Conservation (phyloP, 164 flowering plant genomes). For the Cinnamomum chago region DNA sequence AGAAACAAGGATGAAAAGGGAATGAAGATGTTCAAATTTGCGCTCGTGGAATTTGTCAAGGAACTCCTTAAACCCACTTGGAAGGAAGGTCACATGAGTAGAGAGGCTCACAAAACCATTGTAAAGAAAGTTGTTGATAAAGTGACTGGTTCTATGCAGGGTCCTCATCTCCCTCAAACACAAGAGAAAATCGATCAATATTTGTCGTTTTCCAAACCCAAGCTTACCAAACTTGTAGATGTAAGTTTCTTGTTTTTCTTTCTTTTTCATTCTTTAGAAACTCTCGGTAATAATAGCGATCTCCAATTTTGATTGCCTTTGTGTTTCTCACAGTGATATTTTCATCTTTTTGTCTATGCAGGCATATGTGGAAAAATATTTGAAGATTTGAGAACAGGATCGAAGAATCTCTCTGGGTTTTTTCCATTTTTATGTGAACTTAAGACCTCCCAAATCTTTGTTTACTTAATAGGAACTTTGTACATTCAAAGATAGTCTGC, state of each 20-base stretch:
- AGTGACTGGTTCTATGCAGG: slow-evolving; percentile 60
- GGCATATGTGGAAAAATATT: slow-evolving; percentile 38
- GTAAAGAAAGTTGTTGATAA: slow-evolving; percentile 93
- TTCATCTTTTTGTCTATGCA: slow-evolving; percentile 15
- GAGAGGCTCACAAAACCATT: slow-evolving; percentile 78
- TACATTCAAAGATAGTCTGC: background rate
- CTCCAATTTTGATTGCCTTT: background rate
- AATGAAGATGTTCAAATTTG: slow-evolving; percentile 60
- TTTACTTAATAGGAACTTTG: slow-evolving; percentile 1
- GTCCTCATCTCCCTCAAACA: slow-evolving; percentile 62
- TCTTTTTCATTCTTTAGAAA: too few species aligned
- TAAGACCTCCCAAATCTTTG: background rate
- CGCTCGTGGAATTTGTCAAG: slow-evolving; percentile 74
- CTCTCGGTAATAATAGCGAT: too few species aligned
- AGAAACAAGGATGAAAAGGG: slow-evolving; percentile 60
- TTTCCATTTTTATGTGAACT: background rate
- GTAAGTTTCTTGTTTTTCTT: slow-evolving; percentile 26
- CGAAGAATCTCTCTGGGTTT: background rate
- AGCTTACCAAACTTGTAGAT: slow-evolving; percentile 83
- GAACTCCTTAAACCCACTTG: slow-evolving; percentile 84
- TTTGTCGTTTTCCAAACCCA: slow-evolving; percentile 61
- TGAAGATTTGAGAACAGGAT: slow-evolving; percentile 18
- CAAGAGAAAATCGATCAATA: slow-evolving; percentile 79
- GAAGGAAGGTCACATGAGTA: slow-evolving; percentile 87
- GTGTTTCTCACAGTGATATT: background rate